Evolutionary conservation across 2,329 filamentous ascomycete species (phyloP).

Genomic region (Eutypella sp.): DNA sequence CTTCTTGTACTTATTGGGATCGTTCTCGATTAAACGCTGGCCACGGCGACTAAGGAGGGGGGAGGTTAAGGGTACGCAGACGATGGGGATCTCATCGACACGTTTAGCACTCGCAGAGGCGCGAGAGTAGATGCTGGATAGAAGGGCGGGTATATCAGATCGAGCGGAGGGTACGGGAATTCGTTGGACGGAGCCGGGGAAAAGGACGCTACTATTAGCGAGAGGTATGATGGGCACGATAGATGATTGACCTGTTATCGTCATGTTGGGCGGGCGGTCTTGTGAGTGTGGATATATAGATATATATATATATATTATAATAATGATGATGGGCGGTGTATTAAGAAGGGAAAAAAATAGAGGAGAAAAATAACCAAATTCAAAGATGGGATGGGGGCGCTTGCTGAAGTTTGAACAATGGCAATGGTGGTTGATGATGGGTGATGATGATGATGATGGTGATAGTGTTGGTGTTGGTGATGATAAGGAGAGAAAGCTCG

Average conservation of each 20-base stretch:
- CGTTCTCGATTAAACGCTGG: slow-evolving; percentile 67
- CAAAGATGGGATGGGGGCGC: too few species aligned
- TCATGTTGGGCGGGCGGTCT: slow-evolving; percentile 25
- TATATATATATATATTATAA: too few species aligned
- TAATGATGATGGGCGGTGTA: too few species aligned
- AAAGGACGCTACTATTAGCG: slow-evolving; percentile 71
- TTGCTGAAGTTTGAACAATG: too few species aligned
- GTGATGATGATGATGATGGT: too few species aligned
- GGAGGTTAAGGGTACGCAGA: slow-evolving; percentile 80
- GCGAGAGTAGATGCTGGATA: slow-evolving; percentile 78
- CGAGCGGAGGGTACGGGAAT: slow-evolving; percentile 76
- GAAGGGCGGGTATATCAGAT: slow-evolving; percentile 80
- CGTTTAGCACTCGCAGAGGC: slow-evolving; percentile 63
- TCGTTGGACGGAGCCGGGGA: slow-evolving; percentile 80
- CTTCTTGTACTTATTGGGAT: slow-evolving; percentile 46
- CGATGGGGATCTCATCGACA: slow-evolving; percentile 68
- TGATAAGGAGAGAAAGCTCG: too few species aligned
- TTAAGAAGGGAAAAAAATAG: too few species aligned
- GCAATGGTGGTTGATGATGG: too few species aligned
- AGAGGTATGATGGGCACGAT: slow-evolving; percentile 76
- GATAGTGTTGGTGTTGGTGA: too few species aligned
- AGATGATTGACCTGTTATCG: slow-evolving; percentile 30
- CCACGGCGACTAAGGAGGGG: slow-evolving; percentile 69
- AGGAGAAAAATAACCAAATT: too few species aligned
- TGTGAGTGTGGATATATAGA: too few species aligned